Evolutionary conservation across 768 basidiomycete genomes (phyloP).

Genomic region (Lyophyllum semitale): DNA sequence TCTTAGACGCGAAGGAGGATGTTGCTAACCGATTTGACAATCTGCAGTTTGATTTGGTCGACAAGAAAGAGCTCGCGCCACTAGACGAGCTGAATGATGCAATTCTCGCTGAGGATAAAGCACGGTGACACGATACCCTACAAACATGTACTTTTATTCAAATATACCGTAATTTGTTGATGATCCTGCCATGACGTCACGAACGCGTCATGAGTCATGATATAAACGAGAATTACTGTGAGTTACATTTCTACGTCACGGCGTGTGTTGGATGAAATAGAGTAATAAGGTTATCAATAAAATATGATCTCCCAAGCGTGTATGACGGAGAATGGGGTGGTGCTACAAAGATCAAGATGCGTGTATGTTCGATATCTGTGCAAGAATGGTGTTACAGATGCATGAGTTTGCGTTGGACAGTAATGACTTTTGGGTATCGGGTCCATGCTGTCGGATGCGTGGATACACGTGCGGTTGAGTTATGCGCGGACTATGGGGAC

Average conservation of each 20-base stretch:
- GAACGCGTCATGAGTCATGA: not conserved
- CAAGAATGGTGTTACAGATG: slow-evolving; percentile 1
- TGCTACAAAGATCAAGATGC: slow-evolving; percentile 9
- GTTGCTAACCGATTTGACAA: slow-evolving; percentile 8
- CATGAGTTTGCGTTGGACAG: not conserved
- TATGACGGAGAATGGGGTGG: slow-evolving; percentile 6
- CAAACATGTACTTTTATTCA: slow-evolving; percentile 11
- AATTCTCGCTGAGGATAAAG: slow-evolving; percentile 62
- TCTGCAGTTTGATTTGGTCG: slow-evolving; percentile 85
- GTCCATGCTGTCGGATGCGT: slow-evolving; percentile 2
- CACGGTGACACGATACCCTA: slow-evolving; percentile 27
- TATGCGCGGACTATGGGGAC: not conserved
- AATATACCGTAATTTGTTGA: too few relatives aligned
- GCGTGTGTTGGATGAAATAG: slow-evolving; percentile 15
- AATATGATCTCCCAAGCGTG: slow-evolving; percentile 12
- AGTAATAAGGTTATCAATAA: not conserved
- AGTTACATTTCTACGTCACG: slow-evolving; percentile 10
- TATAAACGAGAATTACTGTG: too few relatives aligned
- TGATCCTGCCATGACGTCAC: too few relatives aligned
- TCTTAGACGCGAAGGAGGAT: not conserved
- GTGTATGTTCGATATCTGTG: slow-evolving; percentile 9
- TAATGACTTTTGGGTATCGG: not conserved
- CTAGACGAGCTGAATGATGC: slow-evolving; percentile 95
- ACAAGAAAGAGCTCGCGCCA: slow-evolving; percentile 94
- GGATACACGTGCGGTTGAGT: not conserved